Conservation (phyloP, 140 eudicot genomes). For the Flaveria floridana region DNA sequence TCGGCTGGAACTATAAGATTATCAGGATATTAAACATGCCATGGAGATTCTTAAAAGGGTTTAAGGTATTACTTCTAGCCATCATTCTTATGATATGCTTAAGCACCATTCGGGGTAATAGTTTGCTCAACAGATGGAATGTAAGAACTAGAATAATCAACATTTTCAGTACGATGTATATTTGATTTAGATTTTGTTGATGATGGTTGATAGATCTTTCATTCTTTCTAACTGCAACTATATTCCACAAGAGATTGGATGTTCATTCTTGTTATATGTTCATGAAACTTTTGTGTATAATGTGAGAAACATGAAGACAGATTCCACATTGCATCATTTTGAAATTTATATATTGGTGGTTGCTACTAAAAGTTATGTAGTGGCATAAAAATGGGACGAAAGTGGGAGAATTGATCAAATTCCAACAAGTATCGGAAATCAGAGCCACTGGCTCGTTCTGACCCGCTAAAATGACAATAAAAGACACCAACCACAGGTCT, state of each 20-base stretch:
- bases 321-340: too few relatives aligned
- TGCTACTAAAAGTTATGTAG: too few relatives aligned
- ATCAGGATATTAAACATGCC: slow-evolving; percentile 1
- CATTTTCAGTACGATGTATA: slow-evolving; percentile 18
- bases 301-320: too few relatives aligned
- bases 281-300: too few relatives aligned
- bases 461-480: too few relatives aligned
- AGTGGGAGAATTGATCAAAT: too few relatives aligned
- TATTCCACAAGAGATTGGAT: slow-evolving; percentile 36
- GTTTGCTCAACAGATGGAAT: slow-evolving; percentile 19
- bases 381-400: too few relatives aligned
- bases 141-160: slow-evolving; percentile 25
- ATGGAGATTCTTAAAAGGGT: background rate
- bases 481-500: too few relatives aligned
- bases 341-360: too few relatives aligned
- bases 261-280: too few relatives aligned
- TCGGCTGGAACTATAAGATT: background rate
- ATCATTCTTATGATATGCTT: slow-evolving; percentile 17
- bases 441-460: too few relatives aligned
- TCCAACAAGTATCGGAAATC: too few relatives aligned
- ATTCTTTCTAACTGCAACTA: slow-evolving; percentile 23
- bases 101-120: background rate
- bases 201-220: slow-evolving; percentile 19
- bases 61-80: slow-evolving; percentile 17
- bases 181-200: slow-evolving; percentile 21